Percentiles rank a stretch among this genome's conserved stretches.
These are phyloP conservation scores for Trichoderma erinaceum DNA, from an alignment of 495 filamentous ascomycete genomes.

Conservation along the genomic window DNA sequence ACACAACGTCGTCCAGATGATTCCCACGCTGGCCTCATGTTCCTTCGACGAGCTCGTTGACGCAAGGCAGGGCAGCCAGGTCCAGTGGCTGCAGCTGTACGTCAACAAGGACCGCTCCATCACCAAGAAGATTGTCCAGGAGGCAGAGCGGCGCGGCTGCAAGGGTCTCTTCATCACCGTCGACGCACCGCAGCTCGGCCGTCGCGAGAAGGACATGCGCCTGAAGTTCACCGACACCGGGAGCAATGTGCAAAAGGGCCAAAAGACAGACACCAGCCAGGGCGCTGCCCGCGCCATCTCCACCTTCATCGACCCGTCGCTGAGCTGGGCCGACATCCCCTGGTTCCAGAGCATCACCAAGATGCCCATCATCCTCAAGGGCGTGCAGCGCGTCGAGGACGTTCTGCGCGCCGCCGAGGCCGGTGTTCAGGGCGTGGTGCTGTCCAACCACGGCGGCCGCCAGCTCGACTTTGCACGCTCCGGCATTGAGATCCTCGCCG, in stretches of 20 bases:
- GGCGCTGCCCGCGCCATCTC: conserved; percentile 88
- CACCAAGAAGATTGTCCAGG: conserved; percentile 81
- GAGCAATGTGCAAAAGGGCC: conserved; percentile 69
- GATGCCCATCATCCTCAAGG: conserved; percentile 97
- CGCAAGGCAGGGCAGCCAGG: conserved; percentile 69
- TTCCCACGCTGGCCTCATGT: conserved; percentile 95
- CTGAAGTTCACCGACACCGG: conserved; percentile 84
- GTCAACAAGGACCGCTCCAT: conserved; percentile 95
- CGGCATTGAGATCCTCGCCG: conserved; percentile 87
- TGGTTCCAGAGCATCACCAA: conserved; percentile 90
- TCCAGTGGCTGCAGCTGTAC: conserved; percentile 97
- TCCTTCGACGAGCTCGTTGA: conserved; percentile 96
- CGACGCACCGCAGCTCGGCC: conserved; percentile 90
- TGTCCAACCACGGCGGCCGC: conserved; percentile 96
- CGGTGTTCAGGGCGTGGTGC: conserved; percentile 86
- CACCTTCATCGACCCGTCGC: conserved; percentile 86
- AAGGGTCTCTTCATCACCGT: conserved; percentile 98
- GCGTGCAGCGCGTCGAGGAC: conserved; percentile 93
- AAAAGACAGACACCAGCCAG: conserved; percentile 76
- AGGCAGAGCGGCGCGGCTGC: conserved; percentile 88
- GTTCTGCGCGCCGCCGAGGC: conserved; percentile 76
- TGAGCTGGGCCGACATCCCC: conserved; percentile 90
- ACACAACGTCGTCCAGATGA: conserved; percentile 93
- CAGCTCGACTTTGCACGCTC: conserved; percentile 91
- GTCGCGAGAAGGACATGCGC: conserved; percentile 93